These are phyloP conservation scores for Kodamaea plutei DNA, from an alignment of 1,139 yeast species.

Conservation along the genomic window DNA sequence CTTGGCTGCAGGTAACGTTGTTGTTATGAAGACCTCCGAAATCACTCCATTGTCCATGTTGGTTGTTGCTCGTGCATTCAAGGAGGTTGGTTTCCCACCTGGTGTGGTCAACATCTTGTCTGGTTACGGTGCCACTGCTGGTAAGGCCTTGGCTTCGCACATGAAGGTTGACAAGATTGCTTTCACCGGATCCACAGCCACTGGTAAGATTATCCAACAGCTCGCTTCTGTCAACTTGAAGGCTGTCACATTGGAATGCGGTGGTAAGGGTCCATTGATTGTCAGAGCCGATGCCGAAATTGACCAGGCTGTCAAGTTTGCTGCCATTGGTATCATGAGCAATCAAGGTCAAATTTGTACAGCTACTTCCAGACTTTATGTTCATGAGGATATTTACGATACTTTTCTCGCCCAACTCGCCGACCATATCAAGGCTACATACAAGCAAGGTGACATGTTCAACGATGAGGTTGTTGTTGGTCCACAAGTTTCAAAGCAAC, in stretches of 20 bases:
- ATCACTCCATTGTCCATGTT: slow-evolving; percentile 61
- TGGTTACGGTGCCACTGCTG: slow-evolving; percentile 54
- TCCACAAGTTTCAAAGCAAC: slow-evolving; percentile 70
- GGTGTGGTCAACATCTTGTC: slow-evolving; percentile 64
- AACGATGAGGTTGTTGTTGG: slow-evolving; percentile 62
- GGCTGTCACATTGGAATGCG: slow-evolving; percentile 85
- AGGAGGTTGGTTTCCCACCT: slow-evolving; percentile 67
- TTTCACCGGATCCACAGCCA: slow-evolving; percentile 59
- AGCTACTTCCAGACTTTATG: slow-evolving; percentile 44
- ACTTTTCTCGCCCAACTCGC: slow-evolving; percentile 45
- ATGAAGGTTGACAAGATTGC: slow-evolving; percentile 59
- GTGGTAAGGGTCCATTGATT: slow-evolving; percentile 82
- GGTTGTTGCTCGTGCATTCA: slow-evolving; percentile 49
- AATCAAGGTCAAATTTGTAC: slow-evolving; percentile 59
- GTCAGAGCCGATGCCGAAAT: slow-evolving; percentile 73
- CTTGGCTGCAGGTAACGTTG: slow-evolving; percentile 64
- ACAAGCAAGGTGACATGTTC: slow-evolving; percentile 58
- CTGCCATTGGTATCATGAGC: slow-evolving; percentile 76
- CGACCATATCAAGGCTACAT: slow-evolving; percentile 32
- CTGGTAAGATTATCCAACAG: slow-evolving; percentile 58
- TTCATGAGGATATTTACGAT: slow-evolving; percentile 41
- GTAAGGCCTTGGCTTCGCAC: slow-evolving; percentile 56
- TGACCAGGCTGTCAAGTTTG: slow-evolving; percentile 79
- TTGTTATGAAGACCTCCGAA: slow-evolving; percentile 64
- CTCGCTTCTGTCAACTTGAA: slow-evolving; percentile 60